These are phyloP conservation scores for Curvularia verruculosa DNA, from an alignment of 2,329 filamentous ascomycete genomes.

Conservation along the genomic window DNA sequence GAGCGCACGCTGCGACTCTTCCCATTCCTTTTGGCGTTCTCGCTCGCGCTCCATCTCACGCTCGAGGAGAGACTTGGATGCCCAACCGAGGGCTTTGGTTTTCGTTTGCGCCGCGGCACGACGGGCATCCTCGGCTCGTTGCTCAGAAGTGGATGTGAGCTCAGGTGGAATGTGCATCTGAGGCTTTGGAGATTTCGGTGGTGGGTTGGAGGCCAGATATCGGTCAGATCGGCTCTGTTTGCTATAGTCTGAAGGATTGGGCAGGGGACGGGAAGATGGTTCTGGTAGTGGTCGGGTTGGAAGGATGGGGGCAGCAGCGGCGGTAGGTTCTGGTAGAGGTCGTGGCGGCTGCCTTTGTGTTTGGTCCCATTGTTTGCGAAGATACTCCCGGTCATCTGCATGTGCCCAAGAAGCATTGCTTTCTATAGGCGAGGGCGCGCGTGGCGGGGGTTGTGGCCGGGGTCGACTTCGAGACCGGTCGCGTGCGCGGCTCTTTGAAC, in stretches of 20 bases:
- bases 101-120: constrained; percentile 64
- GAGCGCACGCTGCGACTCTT: constrained; percentile 72
- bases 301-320: constrained; percentile 33
- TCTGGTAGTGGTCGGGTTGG: constrained; percentile 59
- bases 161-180: constrained; percentile 55
- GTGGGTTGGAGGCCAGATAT: constrained; percentile 62
- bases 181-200: constrained; percentile 55
- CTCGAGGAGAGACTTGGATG: constrained; percentile 73
- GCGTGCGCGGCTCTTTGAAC: constrained; percentile 45
- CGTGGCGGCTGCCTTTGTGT: constrained; percentile 44
- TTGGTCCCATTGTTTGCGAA: constrained; percentile 63
- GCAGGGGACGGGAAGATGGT: constrained; percentile 41
- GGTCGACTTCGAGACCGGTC: constrained; percentile 46
- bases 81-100: constrained; percentile 68
- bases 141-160: constrained; percentile 65
- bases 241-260: constrained; percentile 42
- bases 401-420: constrained; percentile 69
- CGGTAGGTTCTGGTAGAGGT: constrained; percentile 42
- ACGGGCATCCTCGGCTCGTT: constrained; percentile 66
- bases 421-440: constrained; percentile 53
- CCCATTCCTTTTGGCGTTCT: constrained; percentile 79
- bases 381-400: constrained; percentile 67
- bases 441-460: constrained; percentile 43
- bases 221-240: constrained; percentile 60
- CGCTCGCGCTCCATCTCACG: constrained; percentile 82